These are phyloP conservation scores for Rhodosporidiobolus odoratus DNA, from an alignment of 768 basidiomycete genomes.

Conservation along the genomic window DNA sequence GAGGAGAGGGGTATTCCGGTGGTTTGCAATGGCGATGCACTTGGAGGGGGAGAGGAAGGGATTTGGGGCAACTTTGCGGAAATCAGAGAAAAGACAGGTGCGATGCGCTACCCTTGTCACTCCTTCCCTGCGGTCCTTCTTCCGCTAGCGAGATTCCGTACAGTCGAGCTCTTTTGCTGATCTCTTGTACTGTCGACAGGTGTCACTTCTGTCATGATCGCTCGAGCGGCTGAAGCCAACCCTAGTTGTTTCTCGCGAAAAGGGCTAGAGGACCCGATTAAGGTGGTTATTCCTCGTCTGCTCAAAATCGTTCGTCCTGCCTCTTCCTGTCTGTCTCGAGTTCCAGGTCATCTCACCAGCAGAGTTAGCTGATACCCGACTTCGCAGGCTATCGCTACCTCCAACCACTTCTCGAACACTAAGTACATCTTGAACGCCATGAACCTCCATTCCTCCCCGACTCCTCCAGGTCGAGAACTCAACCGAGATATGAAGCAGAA, in stretches of 20 bases:
- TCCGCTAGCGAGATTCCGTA: not conserved
- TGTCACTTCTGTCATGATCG: slow-evolving; percentile 91
- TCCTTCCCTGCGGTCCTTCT: not conserved
- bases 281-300: slow-evolving; percentile 65
- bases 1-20: slow-evolving; percentile 65
- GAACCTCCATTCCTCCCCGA: slow-evolving; percentile 11
- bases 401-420: slow-evolving; percentile 38
- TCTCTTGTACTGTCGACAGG: slow-evolving; percentile 49
- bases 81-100: slow-evolving; percentile 61
- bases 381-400: slow-evolving; percentile 31
- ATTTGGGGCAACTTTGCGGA: slow-evolving; percentile 68
- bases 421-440: slow-evolving; percentile 42
- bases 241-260: slow-evolving; percentile 71
- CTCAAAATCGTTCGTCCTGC: slow-evolving; percentile 58
- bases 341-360: not conserved
- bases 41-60: slow-evolving; percentile 54
- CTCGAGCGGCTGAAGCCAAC: slow-evolving; percentile 87
- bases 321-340: not conserved
- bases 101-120: too few relatives aligned
- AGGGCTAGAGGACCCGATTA: slow-evolving; percentile 65
- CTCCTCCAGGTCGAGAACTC: slow-evolving; percentile 1
- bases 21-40: slow-evolving; percentile 88
- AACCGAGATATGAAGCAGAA: slow-evolving; percentile 20
- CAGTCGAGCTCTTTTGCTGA: slow-evolving; percentile 1
- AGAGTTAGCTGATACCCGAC: too few relatives aligned